Conservation (phyloP, 768 basidiomycete genomes). For the Sistotremastrum niveocremeum region DNA sequence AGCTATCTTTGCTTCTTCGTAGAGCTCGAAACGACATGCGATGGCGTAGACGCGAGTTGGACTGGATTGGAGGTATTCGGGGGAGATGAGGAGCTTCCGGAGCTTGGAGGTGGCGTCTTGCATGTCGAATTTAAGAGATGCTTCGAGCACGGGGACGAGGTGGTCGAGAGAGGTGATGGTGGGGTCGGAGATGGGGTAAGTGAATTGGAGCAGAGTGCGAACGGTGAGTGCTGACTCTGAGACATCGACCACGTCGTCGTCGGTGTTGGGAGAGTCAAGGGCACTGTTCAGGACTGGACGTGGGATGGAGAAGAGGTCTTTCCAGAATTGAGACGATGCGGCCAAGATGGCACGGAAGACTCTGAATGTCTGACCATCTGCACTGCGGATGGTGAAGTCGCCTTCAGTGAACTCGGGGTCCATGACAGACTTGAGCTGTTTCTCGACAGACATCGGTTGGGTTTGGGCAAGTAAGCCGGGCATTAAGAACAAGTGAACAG, state of each 20-base stretch:
- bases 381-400: slow-evolving; percentile 33
- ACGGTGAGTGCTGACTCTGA: slow-evolving; percentile 35
- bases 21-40: slow-evolving; percentile 50
- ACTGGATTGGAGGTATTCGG: slow-evolving; percentile 30
- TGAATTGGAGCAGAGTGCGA: slow-evolving; percentile 38
- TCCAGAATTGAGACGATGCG: slow-evolving; percentile 54
- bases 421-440: background rate
- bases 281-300: slow-evolving; percentile 22
- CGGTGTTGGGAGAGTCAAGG: slow-evolving; percentile 3
- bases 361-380: slow-evolving; percentile 33
- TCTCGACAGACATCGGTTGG: background rate
- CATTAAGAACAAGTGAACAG: no score
- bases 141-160: slow-evolving; percentile 33
- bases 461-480: background rate
- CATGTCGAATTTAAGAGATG: slow-evolving; percentile 56
- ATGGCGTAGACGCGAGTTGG: slow-evolving; percentile 60
- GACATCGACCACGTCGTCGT: slow-evolving; percentile 32
- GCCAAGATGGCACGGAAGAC: slow-evolving; percentile 51
- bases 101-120: slow-evolving; percentile 29
- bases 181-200: slow-evolving; percentile 52
- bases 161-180: slow-evolving; percentile 36
- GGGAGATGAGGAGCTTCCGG: slow-evolving; percentile 37
- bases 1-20: slow-evolving; percentile 48
- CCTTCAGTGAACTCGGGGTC: slow-evolving; percentile 28
- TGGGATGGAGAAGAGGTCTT: slow-evolving; percentile 53